These are phyloP conservation scores for Lentinula raphanica DNA, from an alignment of 768 basidiomycete genomes.

Conservation along the genomic window DNA sequence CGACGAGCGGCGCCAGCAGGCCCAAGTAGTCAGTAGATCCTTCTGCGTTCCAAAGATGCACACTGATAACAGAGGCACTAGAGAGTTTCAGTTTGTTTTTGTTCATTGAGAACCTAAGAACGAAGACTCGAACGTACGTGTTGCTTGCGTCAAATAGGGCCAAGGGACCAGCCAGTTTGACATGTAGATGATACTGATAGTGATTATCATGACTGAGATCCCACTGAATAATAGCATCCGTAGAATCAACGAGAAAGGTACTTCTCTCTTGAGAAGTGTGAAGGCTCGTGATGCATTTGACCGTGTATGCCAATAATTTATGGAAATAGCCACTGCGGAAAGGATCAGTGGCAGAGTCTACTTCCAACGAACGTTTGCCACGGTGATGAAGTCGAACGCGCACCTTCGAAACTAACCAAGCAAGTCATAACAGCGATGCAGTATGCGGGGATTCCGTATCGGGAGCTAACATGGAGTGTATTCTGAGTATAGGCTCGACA, in stretches of 20 bases:
- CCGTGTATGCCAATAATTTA: conserved; percentile 39
- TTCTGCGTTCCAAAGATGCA: conserved; percentile 46
- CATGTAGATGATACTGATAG: conserved; percentile 34
- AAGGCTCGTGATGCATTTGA: conserved; percentile 31
- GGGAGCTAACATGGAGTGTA: conserved; percentile 13
- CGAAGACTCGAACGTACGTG: conserved; percentile 32
- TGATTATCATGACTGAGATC: conserved; percentile 39
- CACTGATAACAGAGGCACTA: conserved; percentile 47
- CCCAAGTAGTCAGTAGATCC: not conserved
- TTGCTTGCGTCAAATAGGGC: conserved; percentile 46
- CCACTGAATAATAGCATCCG: conserved; percentile 39
- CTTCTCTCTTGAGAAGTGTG: conserved; percentile 32
- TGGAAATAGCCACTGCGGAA: conserved; percentile 33
- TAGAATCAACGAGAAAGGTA: conserved; percentile 31
- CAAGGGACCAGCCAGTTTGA: conserved; percentile 23
- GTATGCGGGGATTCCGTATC: conserved; percentile 37
- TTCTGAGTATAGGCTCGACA: not conserved
- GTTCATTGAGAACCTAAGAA: not conserved
- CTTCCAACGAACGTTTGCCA: not conserved
- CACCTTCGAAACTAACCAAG: conserved; percentile 44
- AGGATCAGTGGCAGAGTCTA: no score
- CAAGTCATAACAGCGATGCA: conserved; percentile 34
- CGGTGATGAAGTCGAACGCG: no score
- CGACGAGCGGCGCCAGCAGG: not conserved
- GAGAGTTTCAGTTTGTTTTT: conserved; percentile 5